These are phyloP conservation scores for Talaromyces islandicus DNA, from an alignment of 2,329 filamentous ascomycete species.

Conservation along the genomic window DNA sequence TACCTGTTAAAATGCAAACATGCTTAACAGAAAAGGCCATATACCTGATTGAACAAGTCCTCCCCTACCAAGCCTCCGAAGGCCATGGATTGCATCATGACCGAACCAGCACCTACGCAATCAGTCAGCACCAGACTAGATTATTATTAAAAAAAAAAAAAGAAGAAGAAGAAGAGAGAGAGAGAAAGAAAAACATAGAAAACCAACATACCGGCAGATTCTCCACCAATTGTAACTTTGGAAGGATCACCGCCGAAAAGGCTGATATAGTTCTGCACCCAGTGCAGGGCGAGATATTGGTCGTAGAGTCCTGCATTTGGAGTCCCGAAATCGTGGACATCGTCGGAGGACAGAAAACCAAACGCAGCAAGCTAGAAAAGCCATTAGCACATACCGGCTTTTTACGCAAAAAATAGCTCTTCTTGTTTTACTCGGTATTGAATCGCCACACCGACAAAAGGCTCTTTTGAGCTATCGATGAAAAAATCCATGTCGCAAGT, in stretches of 20 bases:
- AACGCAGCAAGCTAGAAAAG: constrained; percentile 24
- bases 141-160: no score
- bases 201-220: constrained; percentile 37
- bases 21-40: background rate
- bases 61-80: constrained; percentile 3
- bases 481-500: constrained; percentile 29
- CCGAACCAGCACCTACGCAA: constrained; percentile 24
- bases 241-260: constrained; percentile 50
- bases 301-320: constrained; percentile 49
- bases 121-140: background rate
- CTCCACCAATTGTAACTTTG: constrained; percentile 46
- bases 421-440: constrained; percentile 41
- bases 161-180: no score
- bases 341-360: constrained; percentile 39
- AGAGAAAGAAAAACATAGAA: no score
- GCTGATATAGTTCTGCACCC: constrained; percentile 51
- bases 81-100: constrained; percentile 11
- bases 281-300: constrained; percentile 52
- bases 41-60: constrained; percentile 2
- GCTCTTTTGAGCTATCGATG: constrained; percentile 41
- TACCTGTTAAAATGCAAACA: constrained; percentile 1
- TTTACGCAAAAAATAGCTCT: no score
- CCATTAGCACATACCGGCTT: background rate
- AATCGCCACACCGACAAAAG: constrained; percentile 43
- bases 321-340: constrained; percentile 30